Conservation (phyloP, 1,139 yeast species). For the Diutina catenulata region DNA sequence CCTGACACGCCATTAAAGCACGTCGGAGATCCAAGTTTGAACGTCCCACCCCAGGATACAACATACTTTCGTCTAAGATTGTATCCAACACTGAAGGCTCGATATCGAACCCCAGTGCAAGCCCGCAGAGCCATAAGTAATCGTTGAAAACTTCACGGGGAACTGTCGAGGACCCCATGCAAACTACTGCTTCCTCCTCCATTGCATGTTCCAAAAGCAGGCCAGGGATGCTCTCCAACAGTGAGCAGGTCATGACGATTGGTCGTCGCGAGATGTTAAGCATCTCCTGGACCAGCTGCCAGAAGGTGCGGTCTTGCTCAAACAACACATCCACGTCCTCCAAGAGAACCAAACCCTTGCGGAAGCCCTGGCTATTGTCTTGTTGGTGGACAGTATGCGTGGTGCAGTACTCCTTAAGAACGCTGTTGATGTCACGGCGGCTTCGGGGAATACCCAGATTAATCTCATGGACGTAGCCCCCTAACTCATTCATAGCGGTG, state of each 20-base stretch:
- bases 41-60: slow-evolving; percentile 12
- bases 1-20: slow-evolving; percentile 44
- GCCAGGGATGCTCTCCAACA: slow-evolving; percentile 41
- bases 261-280: slow-evolving; percentile 67
- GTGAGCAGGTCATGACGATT: slow-evolving; percentile 62
- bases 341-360: slow-evolving; percentile 59
- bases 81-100: slow-evolving; percentile 18
- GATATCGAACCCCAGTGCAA: slow-evolving; percentile 26
- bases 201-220: slow-evolving; percentile 34
- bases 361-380: slow-evolving; percentile 22
- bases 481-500: slow-evolving; percentile 50
- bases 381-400: slow-evolving; percentile 51
- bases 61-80: slow-evolving; percentile 16
- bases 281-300: slow-evolving; percentile 61
- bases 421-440: slow-evolving; percentile 53
- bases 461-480: slow-evolving; percentile 73
- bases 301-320: slow-evolving; percentile 70
- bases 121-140: slow-evolving; percentile 31
- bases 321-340: slow-evolving; percentile 83
- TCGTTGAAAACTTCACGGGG: slow-evolving; percentile 14
- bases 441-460: slow-evolving; percentile 66
- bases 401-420: slow-evolving; percentile 70
- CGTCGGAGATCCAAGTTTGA: slow-evolving; percentile 38
- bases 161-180: slow-evolving; percentile 12
- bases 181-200: slow-evolving; percentile 27